phyloP scores from a whole-genome alignment of 257 asterid species.

The Solanum ossicruentum region DNA sequence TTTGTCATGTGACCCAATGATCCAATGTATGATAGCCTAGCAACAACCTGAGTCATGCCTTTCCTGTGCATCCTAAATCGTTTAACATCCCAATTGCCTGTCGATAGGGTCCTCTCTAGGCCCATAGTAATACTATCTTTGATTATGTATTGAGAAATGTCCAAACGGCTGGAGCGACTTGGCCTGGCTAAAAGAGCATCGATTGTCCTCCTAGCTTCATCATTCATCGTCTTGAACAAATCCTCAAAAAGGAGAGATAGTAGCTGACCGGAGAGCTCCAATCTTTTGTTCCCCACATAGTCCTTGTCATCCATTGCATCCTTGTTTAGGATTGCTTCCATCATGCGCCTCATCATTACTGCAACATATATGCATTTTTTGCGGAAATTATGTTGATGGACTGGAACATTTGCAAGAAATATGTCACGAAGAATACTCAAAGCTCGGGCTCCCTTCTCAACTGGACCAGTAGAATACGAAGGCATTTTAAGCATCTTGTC shows the following conservation, averaged over 20 bases:
- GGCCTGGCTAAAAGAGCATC: constrained; percentile 31
- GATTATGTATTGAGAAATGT: constrained; percentile 41
- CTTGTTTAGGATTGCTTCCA: constrained; percentile 90
- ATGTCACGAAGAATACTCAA: constrained; percentile 41
- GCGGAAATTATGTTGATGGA: constrained; percentile 51
- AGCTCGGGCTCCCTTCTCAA: constrained; percentile 66
- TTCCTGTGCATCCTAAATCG: constrained; percentile 82
- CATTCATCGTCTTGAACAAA: constrained; percentile 83
- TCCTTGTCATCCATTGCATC: constrained; percentile 99
- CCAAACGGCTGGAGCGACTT: constrained; percentile 39
- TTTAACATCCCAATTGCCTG: constrained; percentile 87
- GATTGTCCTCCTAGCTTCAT: constrained; percentile 24
- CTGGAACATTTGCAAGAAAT: constrained; percentile 77
- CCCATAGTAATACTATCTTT: constrained; percentile 44
- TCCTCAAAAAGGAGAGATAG: constrained; percentile 90
- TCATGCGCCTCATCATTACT: constrained; percentile 92
- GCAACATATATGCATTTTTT: constrained; percentile 91
- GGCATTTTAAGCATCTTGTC: constrained; percentile 27
- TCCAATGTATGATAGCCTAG: constrained; percentile 77
- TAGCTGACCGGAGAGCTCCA: constrained; percentile 92
- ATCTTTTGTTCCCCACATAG: constrained; percentile 90
- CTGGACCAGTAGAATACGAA: constrained; percentile 7
- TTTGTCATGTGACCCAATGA: constrained; percentile 83
- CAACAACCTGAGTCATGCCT: constrained; percentile 94
- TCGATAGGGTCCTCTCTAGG: constrained; percentile 80